These are phyloP conservation scores for Colletotrichum truncatum DNA, from an alignment of 2,329 filamentous ascomycete genomes.

Conservation along the genomic window DNA sequence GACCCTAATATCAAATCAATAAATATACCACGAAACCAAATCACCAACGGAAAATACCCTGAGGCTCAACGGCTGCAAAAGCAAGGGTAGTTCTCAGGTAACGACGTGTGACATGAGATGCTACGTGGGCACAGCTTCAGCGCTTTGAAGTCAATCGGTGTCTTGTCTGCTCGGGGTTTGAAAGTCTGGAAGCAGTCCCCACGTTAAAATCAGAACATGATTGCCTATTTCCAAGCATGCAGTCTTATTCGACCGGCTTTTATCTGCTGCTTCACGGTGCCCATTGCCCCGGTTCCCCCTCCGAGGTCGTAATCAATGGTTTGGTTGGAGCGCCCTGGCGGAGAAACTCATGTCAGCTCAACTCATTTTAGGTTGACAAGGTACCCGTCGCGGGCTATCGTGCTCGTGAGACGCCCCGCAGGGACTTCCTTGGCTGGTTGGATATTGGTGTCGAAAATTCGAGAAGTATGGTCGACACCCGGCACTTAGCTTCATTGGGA, in stretches of 20 bases:
- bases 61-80: too few species aligned
- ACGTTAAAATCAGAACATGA: background rate
- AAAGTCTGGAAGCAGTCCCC: background rate
- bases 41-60: too few species aligned
- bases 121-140: too few species aligned
- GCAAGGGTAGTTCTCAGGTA: too few species aligned
- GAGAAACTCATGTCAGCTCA: background rate
- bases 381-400: conserved; percentile 9
- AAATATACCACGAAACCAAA: too few species aligned
- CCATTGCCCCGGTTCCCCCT: background rate
- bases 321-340: background rate
- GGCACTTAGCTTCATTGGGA: conserved; percentile 3
- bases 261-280: background rate
- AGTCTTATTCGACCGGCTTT: background rate
- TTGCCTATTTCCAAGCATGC: background rate
- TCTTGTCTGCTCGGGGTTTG: conserved; percentile 1
- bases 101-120: too few species aligned
- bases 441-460: conserved; percentile 21
- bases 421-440: conserved; percentile 16
- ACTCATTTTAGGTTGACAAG: conserved; percentile 18
- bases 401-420: conserved; percentile 13
- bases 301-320: background rate
- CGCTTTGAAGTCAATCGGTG: too few species aligned
- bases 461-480: conserved; percentile 11
- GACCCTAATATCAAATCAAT: too few species aligned